Evolutionary conservation across 257 asterid genomes (phyloP), one percentile per base, ranked within the genome.

Genomic region (Solanum tarijense): DNA sequence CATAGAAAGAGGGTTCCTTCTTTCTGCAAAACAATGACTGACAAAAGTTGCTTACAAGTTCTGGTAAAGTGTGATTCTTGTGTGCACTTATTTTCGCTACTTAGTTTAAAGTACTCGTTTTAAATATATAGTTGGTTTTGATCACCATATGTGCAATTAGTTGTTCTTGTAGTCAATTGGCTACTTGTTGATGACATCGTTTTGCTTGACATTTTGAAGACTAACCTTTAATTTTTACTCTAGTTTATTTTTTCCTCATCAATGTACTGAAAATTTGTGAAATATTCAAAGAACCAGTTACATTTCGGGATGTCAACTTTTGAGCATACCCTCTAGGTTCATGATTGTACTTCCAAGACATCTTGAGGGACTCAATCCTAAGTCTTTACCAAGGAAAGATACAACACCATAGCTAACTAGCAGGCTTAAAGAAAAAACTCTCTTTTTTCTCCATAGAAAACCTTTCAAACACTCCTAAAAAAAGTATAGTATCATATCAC

Each of bases 11-110:
- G 12, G 79, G 87, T 38, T 39, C 48, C 55, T 35, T 84, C 91
- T 60, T 91, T 91, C 85, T 88, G 83, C 83, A 90, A 89, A 86
- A 2, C 90, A 78, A 38, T 91, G 89, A 34, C 88, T 34, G 90
- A 89, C 21, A 1, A 35, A 5, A 86, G 82, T 21, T 89, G 38
- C 76, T 31, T 69, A 16, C 39, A 31, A 69, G 39, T 31, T 18
- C 14, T 82, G 62, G 69, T 52, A 71, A 71, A 14, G 25, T 71
- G 38, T 69, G 46, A 39, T 48, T 68, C 52, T 13, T 25, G 29
- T 25, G 21, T 11, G 38, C 48, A 34, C 84, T 74, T 25, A 32
- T 52, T 46, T 38, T 13, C 29, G 9, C 14, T 9, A 82, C 31
- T 79, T 60, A 3, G n/a, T 34, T 7, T 68, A 14, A 58, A 31